Evolutionary conservation across 2,329 filamentous ascomycete species (phyloP).

Genomic region (Triangularia verruculosa): DNA sequence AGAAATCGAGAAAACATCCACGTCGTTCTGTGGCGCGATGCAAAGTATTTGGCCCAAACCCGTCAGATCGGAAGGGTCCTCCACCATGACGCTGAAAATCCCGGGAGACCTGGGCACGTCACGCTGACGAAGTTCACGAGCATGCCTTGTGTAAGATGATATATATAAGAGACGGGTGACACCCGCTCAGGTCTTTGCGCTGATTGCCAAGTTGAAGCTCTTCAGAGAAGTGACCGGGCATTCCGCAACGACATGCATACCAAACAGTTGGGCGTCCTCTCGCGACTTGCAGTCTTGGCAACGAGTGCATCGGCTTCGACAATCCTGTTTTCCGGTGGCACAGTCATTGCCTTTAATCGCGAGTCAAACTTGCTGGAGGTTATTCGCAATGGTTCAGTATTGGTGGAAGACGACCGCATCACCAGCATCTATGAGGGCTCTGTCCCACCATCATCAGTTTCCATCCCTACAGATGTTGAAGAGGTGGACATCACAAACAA

Average conservation of each 20-base stretch:
- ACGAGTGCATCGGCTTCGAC: constrained; percentile 1
- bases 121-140: background rate
- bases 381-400: constrained; percentile 40
- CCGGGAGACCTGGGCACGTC: background rate
- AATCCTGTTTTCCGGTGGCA: constrained; percentile 33
- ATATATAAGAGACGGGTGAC: too few species aligned
- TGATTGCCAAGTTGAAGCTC: too few species aligned
- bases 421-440: constrained; percentile 30
- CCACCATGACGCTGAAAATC: background rate
- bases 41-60: background rate
- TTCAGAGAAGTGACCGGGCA: too few species aligned
- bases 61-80: background rate
- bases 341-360: constrained; percentile 42
- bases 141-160: background rate
- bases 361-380: constrained; percentile 35
- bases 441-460: background rate
- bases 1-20: background rate
- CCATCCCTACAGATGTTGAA: constrained; percentile 34
- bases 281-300: background rate
- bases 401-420: constrained; percentile 40
- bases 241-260: too few species aligned
- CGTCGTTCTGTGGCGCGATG: background rate
- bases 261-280: background rate
- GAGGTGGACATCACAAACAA: constrained; percentile 48
- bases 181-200: too few species aligned